Percentiles rank a stretch among this genome's conserved stretches.
phyloP scores from a whole-genome alignment of 331 rosid species.

The Prunus yedoensis region DNA sequence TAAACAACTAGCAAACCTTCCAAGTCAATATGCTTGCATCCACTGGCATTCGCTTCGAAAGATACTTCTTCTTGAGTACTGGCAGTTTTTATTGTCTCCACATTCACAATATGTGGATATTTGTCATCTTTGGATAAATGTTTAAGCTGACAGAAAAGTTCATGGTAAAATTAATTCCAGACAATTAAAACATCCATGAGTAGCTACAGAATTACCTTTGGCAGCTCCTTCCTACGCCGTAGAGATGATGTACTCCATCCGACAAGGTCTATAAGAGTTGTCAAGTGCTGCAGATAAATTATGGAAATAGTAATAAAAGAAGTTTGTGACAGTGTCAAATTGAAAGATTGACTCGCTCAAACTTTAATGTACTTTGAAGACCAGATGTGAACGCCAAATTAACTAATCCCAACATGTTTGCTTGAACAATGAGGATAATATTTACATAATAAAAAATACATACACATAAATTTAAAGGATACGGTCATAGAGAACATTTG shows the following conservation, averaged over 20 bases:
- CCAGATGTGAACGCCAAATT: background rate
- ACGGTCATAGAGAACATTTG: slow-evolving; percentile 75
- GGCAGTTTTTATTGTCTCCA: slow-evolving; percentile 40
- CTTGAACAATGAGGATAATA: background rate
- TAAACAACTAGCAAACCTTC: slow-evolving; percentile 50
- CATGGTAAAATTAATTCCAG: slow-evolving; percentile 20
- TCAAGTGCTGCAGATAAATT: slow-evolving; percentile 47
- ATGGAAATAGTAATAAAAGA: slow-evolving; percentile 7
- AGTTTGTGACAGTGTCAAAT: background rate
- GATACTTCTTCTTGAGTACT: slow-evolving; percentile 35
- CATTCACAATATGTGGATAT: slow-evolving; percentile 65
- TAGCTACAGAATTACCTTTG: slow-evolving; percentile 56
- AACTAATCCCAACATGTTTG: background rate
- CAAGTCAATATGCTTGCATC: slow-evolving; percentile 33
- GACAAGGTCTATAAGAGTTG: slow-evolving; percentile 63
- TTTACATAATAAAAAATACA: background rate
- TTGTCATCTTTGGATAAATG: slow-evolving; percentile 43
- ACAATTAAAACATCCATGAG: slow-evolving; percentile 9
- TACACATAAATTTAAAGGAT: slow-evolving; percentile 45
- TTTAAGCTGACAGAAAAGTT: slow-evolving; percentile 41
- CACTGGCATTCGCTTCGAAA: slow-evolving; percentile 34
- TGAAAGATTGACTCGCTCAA: slow-evolving; percentile 6
- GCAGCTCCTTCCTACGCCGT: slow-evolving; percentile 74
- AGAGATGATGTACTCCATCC: slow-evolving; percentile 98
- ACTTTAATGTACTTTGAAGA: background rate